Percentiles rank a stretch among this genome's conserved stretches.
Conservation (phyloP, 2,329 filamentous ascomycete genomes). For the Fusarium marasasianum region DNA sequence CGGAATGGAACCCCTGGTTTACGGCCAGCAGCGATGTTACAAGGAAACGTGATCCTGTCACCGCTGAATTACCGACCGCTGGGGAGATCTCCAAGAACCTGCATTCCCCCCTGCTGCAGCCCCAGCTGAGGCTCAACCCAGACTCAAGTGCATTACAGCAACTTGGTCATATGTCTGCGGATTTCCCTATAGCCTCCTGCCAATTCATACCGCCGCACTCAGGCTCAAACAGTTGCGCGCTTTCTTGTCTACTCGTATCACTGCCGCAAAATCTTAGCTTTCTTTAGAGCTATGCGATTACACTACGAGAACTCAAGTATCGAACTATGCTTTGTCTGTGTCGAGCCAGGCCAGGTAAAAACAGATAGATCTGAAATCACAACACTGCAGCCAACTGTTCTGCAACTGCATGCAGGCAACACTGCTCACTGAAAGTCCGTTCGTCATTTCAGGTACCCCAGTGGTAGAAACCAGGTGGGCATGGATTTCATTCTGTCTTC, state of each 20-base stretch:
- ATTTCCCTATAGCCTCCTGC: neutral
- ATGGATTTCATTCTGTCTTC: neutral
- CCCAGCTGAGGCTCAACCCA: constrained; percentile 13
- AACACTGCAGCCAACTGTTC: neutral
- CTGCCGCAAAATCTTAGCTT: constrained; percentile 2
- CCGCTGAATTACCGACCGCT: constrained; percentile 4
- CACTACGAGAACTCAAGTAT: neutral
- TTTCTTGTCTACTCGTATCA: neutral
- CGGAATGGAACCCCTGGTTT: constrained; percentile 20
- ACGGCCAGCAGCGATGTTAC: constrained; percentile 2
- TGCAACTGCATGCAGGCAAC: neutral
- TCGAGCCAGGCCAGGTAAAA: constrained; percentile 5
- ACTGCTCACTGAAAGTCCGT: neutral
- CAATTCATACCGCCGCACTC: neutral
- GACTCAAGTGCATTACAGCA: neutral
- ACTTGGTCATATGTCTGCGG: neutral
- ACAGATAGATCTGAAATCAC: neutral
- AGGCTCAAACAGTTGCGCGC: neutral
- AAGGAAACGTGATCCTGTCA: constrained; percentile 19
- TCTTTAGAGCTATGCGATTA: constrained; percentile 15
- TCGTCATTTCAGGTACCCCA: neutral
- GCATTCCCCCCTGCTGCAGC: constrained; percentile 9
- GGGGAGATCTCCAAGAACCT: constrained; percentile 20
- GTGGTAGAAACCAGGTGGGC: neutral
- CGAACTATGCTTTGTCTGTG: neutral